Base-by-base conservation (phyloP, 306 rosid species). In the Begonia fuchsioides region DNA sequence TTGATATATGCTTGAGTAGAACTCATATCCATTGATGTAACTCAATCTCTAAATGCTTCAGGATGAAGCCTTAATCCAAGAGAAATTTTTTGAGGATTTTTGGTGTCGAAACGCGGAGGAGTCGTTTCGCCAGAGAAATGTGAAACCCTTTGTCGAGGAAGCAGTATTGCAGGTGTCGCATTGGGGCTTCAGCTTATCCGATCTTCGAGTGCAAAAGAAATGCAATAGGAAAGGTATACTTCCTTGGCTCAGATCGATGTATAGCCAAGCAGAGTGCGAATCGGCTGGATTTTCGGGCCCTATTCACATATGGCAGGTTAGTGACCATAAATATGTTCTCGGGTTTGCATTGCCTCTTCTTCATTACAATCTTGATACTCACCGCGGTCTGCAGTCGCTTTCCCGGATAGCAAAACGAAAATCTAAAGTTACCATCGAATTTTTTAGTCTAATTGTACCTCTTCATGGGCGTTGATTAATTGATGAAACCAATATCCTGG, bases 271-370 rank as follows among this genome's bases (percentile, higher is more conserved):
- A 62, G 95, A 85, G 64, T 85, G 95, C 53, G 87, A 79, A 47
- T 55, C 79, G 55, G 75, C 71, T 12, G 98, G 98, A 61, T 90
- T 76, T 77, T 85, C 58, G 10, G 98, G 95, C 70, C 85, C 63
- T 8, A 75, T 80, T 57, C 93, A 85, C 73, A 56, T 90, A 71
- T 90, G 95, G 95, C 95, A 85, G 98, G 98, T 90, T 62, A 56
- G 78, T 20, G 5, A 20, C 32, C 5, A 20, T 20, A 20, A 20
- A 20, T 20, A 20, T 20, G 32, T 20, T 50, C 39, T 57, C n/a
- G 6, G 6, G 48, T 44, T 44, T 47, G 49, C 54, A 40, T 54
- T 47, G 39, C 47, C 59, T 49, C 39, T 9, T 10, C 44, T 17
- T 1, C 38, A 20, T 20, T 20, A 20, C 5, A 40, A 40, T 10